Conservation (phyloP, 441 rosid species). For the Gossypium gossypioides region DNA sequence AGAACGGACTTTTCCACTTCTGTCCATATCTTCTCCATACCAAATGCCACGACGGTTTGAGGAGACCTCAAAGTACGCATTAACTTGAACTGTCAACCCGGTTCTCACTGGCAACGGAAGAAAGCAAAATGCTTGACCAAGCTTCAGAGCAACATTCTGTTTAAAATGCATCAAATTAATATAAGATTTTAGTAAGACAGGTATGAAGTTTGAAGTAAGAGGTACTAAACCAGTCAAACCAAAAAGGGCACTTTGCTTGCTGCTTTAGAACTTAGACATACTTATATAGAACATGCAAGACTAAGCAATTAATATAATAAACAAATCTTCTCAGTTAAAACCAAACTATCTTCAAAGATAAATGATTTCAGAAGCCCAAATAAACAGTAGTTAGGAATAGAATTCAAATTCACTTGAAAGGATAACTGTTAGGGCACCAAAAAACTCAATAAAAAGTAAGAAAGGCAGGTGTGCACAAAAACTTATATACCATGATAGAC, state of each 20-base stretch:
- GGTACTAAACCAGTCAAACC: neutral
- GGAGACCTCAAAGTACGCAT: conserved; percentile 95
- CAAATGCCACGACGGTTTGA: conserved; percentile 98
- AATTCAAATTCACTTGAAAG: neutral
- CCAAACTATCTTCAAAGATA: neutral
- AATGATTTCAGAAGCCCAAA: neutral
- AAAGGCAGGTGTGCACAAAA: neutral
- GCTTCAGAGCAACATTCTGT: conserved; percentile 61
- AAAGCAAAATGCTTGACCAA: conserved; percentile 90
- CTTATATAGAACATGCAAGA: neutral
- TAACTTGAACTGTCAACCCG: conserved; percentile 80
- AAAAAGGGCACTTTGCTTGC: neutral
- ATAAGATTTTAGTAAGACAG: conserved; percentile 15
- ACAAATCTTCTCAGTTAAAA: conserved; percentile 1
- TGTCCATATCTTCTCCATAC: conserved; percentile 98
- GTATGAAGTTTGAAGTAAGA: neutral
- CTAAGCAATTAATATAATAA: conserved; percentile 3
- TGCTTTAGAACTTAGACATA: neutral
- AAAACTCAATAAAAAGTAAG: neutral
- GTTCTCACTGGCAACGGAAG: conserved; percentile 95
- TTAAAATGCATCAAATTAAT: conserved; percentile 26
- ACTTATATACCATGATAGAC: neutral
- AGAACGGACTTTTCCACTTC: conserved; percentile 93
- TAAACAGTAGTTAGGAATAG: neutral
- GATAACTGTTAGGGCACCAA: neutral